Conservation (phyloP, 139 green algal species). For the Spirogloea muscicola region DNA sequence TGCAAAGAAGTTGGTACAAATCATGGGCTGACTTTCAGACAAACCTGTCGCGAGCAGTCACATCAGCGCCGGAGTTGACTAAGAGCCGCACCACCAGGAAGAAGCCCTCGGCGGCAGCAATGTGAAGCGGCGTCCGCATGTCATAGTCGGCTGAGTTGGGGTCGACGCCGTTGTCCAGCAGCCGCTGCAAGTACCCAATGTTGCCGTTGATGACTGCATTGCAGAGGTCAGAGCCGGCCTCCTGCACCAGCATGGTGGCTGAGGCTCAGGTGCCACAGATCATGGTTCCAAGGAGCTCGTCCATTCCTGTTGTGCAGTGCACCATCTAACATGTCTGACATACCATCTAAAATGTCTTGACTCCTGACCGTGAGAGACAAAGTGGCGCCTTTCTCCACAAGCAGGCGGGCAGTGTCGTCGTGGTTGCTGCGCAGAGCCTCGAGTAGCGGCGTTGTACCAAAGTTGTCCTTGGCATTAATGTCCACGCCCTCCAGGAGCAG, state of each 20-base stretch:
- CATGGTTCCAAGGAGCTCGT: not conserved
- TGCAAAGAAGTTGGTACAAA: not conserved
- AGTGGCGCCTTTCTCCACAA: conserved; percentile 14
- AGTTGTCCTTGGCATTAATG: conserved; percentile 24
- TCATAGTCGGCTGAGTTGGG: conserved; percentile 55
- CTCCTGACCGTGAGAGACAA: not conserved
- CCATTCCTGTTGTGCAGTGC: not conserved
- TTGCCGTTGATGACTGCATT: conserved; percentile 14
- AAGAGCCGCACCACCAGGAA: conserved; percentile 3
- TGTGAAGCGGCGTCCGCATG: conserved; percentile 53
- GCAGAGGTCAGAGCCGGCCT: conserved; percentile 21
- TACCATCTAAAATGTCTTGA: not conserved
- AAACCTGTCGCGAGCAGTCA: conserved; percentile 32
- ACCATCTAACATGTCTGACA: not conserved
- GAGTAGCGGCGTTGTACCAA: not conserved
- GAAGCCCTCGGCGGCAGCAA: conserved; percentile 45
- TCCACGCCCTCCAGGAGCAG: conserved; percentile 19
- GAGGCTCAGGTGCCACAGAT: not conserved
- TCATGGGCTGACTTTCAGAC: not conserved
- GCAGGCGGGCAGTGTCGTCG: not conserved
- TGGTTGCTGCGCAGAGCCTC: conserved; percentile 7
- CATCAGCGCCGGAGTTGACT: conserved; percentile 16
- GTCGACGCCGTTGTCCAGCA: conserved; percentile 51
- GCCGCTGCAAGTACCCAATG: conserved; percentile 13
- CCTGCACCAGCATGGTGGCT: not conserved